Percentiles rank a stretch among this genome's conserved stretches.
Conservation (phyloP, 108 stramenopile genomes). For the Skeletonema marinoi region DNA sequence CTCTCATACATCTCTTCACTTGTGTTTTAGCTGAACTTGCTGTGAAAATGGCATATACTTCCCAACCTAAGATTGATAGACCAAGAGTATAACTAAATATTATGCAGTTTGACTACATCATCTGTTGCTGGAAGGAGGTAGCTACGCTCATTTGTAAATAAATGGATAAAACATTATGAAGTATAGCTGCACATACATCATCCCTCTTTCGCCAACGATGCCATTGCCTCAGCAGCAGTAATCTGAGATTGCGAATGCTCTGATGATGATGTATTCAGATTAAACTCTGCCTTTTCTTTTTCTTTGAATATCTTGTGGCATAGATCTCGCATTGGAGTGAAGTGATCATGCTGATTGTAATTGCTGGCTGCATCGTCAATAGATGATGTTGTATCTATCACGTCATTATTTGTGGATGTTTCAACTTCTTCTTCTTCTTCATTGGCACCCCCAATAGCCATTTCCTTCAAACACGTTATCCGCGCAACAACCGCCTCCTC, state of each 20-base stretch:
- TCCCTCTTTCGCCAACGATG: not conserved
- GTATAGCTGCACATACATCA: not conserved
- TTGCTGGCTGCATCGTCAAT: not conserved
- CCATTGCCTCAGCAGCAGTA: not conserved
- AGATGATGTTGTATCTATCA: not conserved
- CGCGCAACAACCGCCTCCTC: constrained; percentile 39
- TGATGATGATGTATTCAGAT: not conserved
- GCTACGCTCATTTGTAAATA: too few relatives aligned
- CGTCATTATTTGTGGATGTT: not conserved
- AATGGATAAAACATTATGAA: too few relatives aligned
- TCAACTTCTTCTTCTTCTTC: not conserved
- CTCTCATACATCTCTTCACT: too few relatives aligned
- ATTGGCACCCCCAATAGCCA: not conserved
- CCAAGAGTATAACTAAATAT: too few relatives aligned
- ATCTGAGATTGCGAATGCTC: constrained; percentile 5
- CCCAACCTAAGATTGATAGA: too few relatives aligned
- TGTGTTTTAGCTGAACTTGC: too few relatives aligned
- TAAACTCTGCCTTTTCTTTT: not conserved
- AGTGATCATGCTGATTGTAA: not conserved
- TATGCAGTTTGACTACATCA: too few relatives aligned
- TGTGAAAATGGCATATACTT: too few relatives aligned
- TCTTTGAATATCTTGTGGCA: not conserved
- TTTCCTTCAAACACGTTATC: constrained; percentile 21
- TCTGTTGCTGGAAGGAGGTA: too few relatives aligned
- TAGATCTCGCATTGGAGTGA: constrained; percentile 5